phyloP scores from a whole-genome alignment of 2,329 filamentous ascomycete species.

The Waltergamsia citrina region DNA sequence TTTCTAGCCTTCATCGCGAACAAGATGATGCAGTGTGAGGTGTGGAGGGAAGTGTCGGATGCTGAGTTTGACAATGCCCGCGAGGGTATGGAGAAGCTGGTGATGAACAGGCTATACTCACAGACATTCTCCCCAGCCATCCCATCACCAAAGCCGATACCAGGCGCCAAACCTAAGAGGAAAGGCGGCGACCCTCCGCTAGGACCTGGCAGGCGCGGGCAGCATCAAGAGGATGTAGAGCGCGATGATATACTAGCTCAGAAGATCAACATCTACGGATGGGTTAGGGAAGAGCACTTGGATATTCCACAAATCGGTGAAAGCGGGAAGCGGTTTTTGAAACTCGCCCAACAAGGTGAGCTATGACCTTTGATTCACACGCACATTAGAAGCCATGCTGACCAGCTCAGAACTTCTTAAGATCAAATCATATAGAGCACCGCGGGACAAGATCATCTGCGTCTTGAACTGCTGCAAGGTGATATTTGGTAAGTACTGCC shows the following conservation, averaged over 20 bases:
- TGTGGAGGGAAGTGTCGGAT: slow-evolving; percentile 93
- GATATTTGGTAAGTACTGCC: slow-evolving; percentile 67
- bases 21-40: slow-evolving; percentile 95
- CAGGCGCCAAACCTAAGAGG: slow-evolving; percentile 57
- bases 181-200: slow-evolving; percentile 59
- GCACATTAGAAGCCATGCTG: slow-evolving; percentile 9
- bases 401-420: slow-evolving; percentile 72
- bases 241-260: slow-evolving; percentile 91
- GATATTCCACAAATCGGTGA: slow-evolving; percentile 82
- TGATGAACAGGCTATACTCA: slow-evolving; percentile 94
- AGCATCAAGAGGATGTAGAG: slow-evolving; percentile 97
- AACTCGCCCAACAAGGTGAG: slow-evolving; percentile 76
- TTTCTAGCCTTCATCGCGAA: slow-evolving; percentile 95
- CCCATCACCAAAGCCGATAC: slow-evolving; percentile 64
- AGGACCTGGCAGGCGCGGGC: slow-evolving; percentile 79
- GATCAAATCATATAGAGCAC: slow-evolving; percentile 94
- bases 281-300: slow-evolving; percentile 87
- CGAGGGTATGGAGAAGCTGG: slow-evolving; percentile 98
- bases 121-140: slow-evolving; percentile 97
- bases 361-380: background rate
- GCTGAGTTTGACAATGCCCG: slow-evolving; percentile 96
- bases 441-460: slow-evolving; percentile 96
- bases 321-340: slow-evolving; percentile 79
- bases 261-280: slow-evolving; percentile 94
- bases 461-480: slow-evolving; percentile 99